phyloP scores from a whole-genome alignment of 371 early-diverging fungal species.

The Sanchytrium tribonematis region DNA sequence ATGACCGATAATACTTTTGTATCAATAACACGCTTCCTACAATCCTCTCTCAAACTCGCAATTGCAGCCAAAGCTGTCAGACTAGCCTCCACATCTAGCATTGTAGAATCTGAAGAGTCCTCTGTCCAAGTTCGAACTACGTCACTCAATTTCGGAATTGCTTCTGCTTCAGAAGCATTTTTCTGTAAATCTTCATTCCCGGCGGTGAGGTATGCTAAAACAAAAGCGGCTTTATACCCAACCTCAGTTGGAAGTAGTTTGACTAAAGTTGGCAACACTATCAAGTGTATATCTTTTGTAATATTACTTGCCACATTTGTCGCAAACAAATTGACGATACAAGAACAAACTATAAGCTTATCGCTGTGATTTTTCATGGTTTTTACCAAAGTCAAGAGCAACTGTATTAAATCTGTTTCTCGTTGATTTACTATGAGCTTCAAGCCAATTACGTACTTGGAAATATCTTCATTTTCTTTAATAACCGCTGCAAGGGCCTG shows the following conservation, averaged over 20 bases:
- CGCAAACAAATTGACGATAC: neutral
- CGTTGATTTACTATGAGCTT: neutral
- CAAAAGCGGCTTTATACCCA: slow-evolving; percentile 35
- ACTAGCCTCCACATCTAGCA: slow-evolving; percentile 19
- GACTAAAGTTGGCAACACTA: slow-evolving; percentile 40
- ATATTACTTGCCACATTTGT: neutral
- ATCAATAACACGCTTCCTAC: slow-evolving; percentile 46
- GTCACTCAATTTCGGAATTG: slow-evolving; percentile 33
- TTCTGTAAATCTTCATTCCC: slow-evolving; percentile 46
- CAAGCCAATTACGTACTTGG: neutral
- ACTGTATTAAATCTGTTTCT: neutral
- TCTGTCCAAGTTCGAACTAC: slow-evolving; percentile 15
- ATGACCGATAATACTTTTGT: slow-evolving; percentile 42
- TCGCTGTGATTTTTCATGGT: neutral
- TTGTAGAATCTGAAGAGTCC: slow-evolving; percentile 24
- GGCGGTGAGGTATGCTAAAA: slow-evolving; percentile 39
- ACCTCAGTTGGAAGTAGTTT: slow-evolving; percentile 27
- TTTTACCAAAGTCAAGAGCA: neutral
- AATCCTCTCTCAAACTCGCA: slow-evolving; percentile 41
- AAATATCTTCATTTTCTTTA: neutral
- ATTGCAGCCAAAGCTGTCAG: slow-evolving; percentile 47
- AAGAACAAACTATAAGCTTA: neutral
- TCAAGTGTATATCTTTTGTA: slow-evolving; percentile 19
- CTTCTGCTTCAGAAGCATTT: slow-evolving; percentile 44
- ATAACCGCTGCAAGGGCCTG: neutral